Percentiles rank a stretch among this genome's conserved stretches.
Conservation (phyloP, 441 rosid species). For the Jatropha podagrica region DNA sequence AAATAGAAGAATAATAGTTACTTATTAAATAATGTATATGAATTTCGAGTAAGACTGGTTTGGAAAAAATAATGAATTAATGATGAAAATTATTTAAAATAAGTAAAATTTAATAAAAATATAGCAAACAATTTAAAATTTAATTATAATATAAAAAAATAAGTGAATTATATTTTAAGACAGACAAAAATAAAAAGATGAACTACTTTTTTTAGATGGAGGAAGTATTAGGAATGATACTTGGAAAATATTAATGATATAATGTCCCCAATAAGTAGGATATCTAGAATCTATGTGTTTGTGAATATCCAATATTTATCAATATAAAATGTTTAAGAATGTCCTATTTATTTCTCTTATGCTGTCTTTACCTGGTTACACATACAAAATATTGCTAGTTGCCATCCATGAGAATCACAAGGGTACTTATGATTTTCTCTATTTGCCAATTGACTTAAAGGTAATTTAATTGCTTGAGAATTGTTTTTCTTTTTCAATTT, state of each 20-base stretch:
- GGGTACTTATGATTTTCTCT: conserved; percentile 90
- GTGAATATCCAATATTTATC: neutral
- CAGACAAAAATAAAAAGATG: no score
- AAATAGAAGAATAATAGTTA: no score
- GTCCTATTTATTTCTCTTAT: conserved; percentile 6
- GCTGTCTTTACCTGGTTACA: conserved; percentile 54
- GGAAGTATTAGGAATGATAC: conserved; percentile 63
- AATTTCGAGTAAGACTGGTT: no score
- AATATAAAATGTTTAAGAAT: no score
- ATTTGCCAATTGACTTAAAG: conserved; percentile 97
- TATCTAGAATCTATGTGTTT: conserved; percentile 12
- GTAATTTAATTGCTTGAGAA: conserved; percentile 31
- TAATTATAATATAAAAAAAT: no score
- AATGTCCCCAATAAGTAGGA: conserved; percentile 97
- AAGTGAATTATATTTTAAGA: no score
- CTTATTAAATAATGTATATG: no score
- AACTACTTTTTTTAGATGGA: no score
- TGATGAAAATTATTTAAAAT: no score
- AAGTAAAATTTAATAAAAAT: no score
- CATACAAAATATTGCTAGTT: conserved; percentile 93
- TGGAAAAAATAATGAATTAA: no score
- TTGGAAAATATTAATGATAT: conserved; percentile 95
- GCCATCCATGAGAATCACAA: conserved; percentile 86
- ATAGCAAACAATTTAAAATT: no score
- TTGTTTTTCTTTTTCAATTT: neutral